Percentiles rank a stretch among this genome's conserved stretches.
Evolutionary conservation across 345 rosid species (phyloP).

Genomic region (Crucihimalaya himalaica): DNA sequence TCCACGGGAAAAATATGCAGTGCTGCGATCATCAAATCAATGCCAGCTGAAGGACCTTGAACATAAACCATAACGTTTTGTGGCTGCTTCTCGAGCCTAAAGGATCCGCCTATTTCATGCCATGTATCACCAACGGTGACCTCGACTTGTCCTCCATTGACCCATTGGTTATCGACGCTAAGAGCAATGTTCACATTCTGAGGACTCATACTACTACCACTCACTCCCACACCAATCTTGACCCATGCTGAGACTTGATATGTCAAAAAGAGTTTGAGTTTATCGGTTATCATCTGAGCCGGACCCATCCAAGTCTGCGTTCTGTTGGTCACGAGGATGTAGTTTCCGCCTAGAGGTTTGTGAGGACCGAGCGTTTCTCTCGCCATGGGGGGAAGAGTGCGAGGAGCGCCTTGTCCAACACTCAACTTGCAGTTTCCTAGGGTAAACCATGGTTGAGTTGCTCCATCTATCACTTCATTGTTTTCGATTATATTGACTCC

Average conservation of each 20-base stretch:
- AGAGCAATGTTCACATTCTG: conserved; percentile 81
- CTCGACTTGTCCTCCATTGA: conserved; percentile 90
- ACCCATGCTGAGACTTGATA: conserved; percentile 95
- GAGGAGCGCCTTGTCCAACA: conserved; percentile 65
- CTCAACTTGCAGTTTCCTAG: conserved; percentile 71
- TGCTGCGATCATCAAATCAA: conserved; percentile 74
- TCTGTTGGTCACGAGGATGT: conserved; percentile 69
- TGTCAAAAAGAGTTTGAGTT: conserved; percentile 68
- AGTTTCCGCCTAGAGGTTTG: conserved; percentile 64
- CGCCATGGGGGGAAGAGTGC: conserved; percentile 75
- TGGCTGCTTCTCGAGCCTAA: conserved; percentile 84
- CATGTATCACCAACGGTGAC: conserved; percentile 55
- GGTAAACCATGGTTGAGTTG: conserved; percentile 67
- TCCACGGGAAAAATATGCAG: conserved; percentile 78
- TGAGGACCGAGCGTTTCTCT: conserved; percentile 74
- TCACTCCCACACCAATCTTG: conserved; percentile 56
- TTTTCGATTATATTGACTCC: conserved; percentile 74
- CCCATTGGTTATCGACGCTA: conserved; percentile 80
- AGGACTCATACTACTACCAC: conserved; percentile 41
- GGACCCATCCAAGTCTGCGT: conserved; percentile 97
- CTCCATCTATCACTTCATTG: conserved; percentile 55
- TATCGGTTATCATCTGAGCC: conserved; percentile 83
- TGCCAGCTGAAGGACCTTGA: conserved; percentile 81
- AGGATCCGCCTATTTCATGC: conserved; percentile 84
- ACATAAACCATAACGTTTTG: conserved; percentile 74